Conservation (phyloP, 495 filamentous ascomycete genomes). For the Thermothielavioides terrestris region DNA sequence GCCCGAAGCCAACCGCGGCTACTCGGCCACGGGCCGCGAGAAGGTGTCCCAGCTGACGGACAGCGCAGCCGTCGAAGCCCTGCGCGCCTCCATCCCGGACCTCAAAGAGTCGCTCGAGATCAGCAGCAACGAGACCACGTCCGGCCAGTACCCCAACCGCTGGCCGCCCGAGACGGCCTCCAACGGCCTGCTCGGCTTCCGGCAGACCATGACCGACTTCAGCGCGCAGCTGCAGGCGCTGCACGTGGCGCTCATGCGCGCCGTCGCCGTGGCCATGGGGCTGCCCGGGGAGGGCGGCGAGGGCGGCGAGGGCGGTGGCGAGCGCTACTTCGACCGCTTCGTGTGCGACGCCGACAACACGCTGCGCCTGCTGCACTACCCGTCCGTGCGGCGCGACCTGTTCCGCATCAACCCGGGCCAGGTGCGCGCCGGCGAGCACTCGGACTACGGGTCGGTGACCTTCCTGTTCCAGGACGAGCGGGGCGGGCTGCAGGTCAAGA, state of each 20-base stretch:
- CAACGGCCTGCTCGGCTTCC: constrained; percentile 54
- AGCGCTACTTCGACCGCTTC: constrained; percentile 68
- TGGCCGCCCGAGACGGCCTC: constrained; percentile 60
- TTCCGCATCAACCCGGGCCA: constrained; percentile 64
- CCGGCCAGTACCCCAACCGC: constrained; percentile 59
- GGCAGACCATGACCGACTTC: constrained; percentile 62
- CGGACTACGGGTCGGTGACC: constrained; percentile 83
- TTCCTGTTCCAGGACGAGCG: constrained; percentile 79
- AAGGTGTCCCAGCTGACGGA: constrained; percentile 59
- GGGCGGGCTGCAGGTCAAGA: constrained; percentile 79
- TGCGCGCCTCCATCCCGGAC: constrained; percentile 57
- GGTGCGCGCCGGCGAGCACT: constrained; percentile 78
- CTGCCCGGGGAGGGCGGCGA: no score
- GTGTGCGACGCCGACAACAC: constrained; percentile 73
- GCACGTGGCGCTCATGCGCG: constrained; percentile 74
- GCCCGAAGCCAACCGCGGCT: constrained; percentile 69
- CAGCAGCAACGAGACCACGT: constrained; percentile 60
- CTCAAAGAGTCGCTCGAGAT: constrained; percentile 83
- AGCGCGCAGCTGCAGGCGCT: constrained; percentile 62
- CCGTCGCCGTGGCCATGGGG: constrained; percentile 78
- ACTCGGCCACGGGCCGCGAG: constrained; percentile 66
- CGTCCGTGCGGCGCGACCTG: constrained; percentile 54
- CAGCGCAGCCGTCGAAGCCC: constrained; percentile 47
- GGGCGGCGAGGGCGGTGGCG: no score
- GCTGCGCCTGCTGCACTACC: constrained; percentile 84